Base-by-base conservation (phyloP, 1,139 yeast genomes). In the Suzukiozyma palmioleophila region DNA sequence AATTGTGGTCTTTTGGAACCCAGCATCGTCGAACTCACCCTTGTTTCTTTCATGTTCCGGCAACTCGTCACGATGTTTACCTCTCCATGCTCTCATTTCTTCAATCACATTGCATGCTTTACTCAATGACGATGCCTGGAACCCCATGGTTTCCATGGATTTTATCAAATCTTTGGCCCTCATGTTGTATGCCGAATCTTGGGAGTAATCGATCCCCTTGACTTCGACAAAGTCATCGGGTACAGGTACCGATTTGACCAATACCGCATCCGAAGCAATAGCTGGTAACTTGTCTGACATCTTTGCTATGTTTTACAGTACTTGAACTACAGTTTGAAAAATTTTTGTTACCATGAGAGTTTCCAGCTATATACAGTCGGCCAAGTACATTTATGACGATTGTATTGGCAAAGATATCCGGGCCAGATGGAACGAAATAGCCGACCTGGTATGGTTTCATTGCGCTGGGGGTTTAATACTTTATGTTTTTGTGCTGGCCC, bases 91-190 rank as follows among this genome's bases (percentile, higher is more conserved):
- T 62, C 96, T 78, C 99, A 92, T 94, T 39, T 85, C 80, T 55
- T 90, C 79, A 45, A 92, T 88, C 49, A 92, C 86, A 22, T 87
- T 95, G 59, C 97, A 89, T 2, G 97, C 97, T 51, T 80, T 73
- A 24, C 89, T 82, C 33, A 92, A 74, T 2, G 94, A 76, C 14
- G 90, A 77, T 5, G 96, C 98, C 66, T 92, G 99, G 72, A 92
- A 94, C n/a, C 99, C 99, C 97, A 92, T 92, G 35, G 80, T 81
- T 52, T 71, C 78, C 98, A 94, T 92, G 31, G 94, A 78, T 28
- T 69, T 71, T 48, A 92, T 76, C 49, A 92, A 69, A 54, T 87
- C 94, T 13, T 73, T 71, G 22, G 97, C 97, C 37, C 73, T 69
- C 77, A 86, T 80, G 60, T 88, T 79, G 47, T 66, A 72, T 14